phyloP scores from a whole-genome alignment of 208 protist genomes.

The Trichomonas tenax region DNA sequence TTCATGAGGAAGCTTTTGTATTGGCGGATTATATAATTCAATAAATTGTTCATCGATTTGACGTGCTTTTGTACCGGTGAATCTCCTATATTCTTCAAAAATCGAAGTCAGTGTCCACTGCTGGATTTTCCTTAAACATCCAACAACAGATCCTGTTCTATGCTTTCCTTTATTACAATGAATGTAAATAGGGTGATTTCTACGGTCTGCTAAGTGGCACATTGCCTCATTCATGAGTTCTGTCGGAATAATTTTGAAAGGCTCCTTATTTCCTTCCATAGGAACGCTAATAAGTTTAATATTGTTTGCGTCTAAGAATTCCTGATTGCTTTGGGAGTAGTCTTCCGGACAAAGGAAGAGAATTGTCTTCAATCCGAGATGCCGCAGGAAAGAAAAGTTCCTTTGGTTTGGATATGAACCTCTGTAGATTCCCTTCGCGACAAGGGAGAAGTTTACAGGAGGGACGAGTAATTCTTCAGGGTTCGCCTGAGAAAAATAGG shows the following conservation, averaged over 20 bases:
- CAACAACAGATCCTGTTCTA: conserved; percentile 39
- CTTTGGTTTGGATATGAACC: conserved; percentile 32
- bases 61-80: conserved; percentile 32
- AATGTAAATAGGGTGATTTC: conserved; percentile 40
- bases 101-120: conserved; percentile 36
- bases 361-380: conserved; percentile 27
- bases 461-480: conserved; percentile 24
- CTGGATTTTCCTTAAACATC: conserved; percentile 37
- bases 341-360: conserved; percentile 40
- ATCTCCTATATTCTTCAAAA: conserved; percentile 42
- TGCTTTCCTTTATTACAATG: conserved; percentile 49
- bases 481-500: neutral
- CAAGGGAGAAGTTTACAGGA: conserved; percentile 41
- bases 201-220: neutral
- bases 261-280: conserved; percentile 39
- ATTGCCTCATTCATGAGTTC: conserved; percentile 25
- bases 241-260: conserved; percentile 35
- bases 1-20: neutral
- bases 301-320: conserved; percentile 31
- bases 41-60: conserved; percentile 40
- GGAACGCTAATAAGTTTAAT: conserved; percentile 25
- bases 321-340: conserved; percentile 28
- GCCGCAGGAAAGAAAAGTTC: conserved; percentile 37
- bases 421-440: conserved; percentile 33
- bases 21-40: conserved; percentile 34